A percentile compares a stretch with the other conserved stretches of the same genome.
Evolutionary conservation across 176 grass and related monocot genomes (phyloP).

Genomic region (Raddia distichophylla): DNA sequence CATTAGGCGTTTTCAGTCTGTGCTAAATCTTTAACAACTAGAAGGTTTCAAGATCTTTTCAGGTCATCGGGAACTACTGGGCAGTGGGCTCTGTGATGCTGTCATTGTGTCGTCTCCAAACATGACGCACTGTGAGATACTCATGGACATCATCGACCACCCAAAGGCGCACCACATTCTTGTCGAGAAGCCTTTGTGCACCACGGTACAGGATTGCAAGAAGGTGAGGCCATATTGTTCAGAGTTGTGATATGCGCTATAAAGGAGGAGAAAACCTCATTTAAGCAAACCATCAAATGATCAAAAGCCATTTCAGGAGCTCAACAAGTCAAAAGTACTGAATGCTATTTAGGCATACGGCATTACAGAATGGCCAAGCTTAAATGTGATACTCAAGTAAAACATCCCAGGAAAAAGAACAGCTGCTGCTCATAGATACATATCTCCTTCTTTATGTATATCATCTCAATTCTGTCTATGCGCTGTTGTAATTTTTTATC

Average conservation of each 20-base stretch:
- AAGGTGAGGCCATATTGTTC: constrained; percentile 49
- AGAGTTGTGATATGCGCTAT: constrained; percentile 12
- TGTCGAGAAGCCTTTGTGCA: constrained; percentile 94
- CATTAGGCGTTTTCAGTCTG: background rate
- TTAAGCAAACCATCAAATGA: background rate
- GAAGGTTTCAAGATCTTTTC: constrained; percentile 70
- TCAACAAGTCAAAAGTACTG: background rate
- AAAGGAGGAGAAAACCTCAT: background rate
- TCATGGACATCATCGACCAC: constrained; percentile 78
- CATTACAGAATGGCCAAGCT: background rate
- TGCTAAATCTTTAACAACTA: constrained; percentile 26
- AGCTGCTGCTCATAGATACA: background rate
- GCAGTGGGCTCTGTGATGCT: constrained; percentile 79
- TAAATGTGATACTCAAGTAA: background rate
- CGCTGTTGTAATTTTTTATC: background rate
- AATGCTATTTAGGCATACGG: background rate
- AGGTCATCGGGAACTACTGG: constrained; percentile 71
- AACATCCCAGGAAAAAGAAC: background rate
- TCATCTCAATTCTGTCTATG: background rate
- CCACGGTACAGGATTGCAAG: constrained; percentile 73
- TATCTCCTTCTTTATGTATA: background rate
- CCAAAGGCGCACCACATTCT: constrained; percentile 71
- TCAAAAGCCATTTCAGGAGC: background rate
- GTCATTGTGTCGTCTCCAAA: constrained; percentile 84
- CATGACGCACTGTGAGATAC: constrained; percentile 90